Conservation (phyloP, 805 yeast species). For the Candida piceae region DNA sequence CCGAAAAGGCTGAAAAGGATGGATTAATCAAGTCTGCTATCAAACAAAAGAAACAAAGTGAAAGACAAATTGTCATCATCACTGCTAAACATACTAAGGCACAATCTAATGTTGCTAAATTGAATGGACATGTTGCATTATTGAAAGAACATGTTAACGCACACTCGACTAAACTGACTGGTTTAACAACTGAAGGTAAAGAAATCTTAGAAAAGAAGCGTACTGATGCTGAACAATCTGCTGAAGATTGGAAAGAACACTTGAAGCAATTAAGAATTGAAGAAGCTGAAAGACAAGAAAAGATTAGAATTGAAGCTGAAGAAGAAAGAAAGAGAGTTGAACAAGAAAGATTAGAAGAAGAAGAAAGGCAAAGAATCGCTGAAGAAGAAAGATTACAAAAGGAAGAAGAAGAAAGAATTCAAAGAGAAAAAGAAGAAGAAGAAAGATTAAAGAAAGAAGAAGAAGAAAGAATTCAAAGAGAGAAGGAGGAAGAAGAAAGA, state of each 20-base stretch:
- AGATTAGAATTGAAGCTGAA: constrained; percentile 35
- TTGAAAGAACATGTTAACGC: constrained; percentile 39
- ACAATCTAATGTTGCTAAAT: constrained; percentile 33
- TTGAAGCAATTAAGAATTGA: constrained; percentile 38
- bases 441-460: constrained; percentile 19
- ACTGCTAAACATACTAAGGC: constrained; percentile 33
- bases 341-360: constrained; percentile 23
- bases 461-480: constrained; percentile 18
- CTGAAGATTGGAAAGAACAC: constrained; percentile 40
- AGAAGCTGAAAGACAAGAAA: constrained; percentile 38
- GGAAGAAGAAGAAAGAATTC: constrained; percentile 24
- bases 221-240: constrained; percentile 37
- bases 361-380: constrained; percentile 15
- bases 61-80: constrained; percentile 30
- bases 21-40: constrained; percentile 20
- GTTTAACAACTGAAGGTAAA: constrained; percentile 34
- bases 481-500: constrained; percentile 27
- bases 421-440: constrained; percentile 21
- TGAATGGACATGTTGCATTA: constrained; percentile 39
- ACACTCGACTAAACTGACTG: constrained; percentile 38
- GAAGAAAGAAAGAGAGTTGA: constrained; percentile 30
- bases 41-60: constrained; percentile 37
- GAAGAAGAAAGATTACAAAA: constrained; percentile 24
- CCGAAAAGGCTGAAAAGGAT: constrained; percentile 37
- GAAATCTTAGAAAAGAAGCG: constrained; percentile 33